A percentile compares a stretch with the other conserved stretches of the same genome.
Conservation (phyloP, 805 yeast genomes). For the Isabelozyma gotoi region DNA sequence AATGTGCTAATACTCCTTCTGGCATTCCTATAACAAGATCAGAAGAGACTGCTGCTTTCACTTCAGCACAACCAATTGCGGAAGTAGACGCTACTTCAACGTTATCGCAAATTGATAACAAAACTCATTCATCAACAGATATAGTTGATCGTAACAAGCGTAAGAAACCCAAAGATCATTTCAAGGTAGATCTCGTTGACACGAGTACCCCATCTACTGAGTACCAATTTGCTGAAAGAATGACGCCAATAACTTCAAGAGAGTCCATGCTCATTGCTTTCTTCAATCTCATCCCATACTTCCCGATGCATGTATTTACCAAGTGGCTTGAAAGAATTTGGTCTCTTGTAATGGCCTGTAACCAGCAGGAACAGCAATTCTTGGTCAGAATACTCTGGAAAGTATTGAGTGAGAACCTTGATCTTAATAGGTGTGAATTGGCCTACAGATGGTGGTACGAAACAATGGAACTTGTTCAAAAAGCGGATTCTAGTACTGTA, state of each 20-base stretch:
- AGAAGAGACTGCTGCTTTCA: constrained; percentile 12
- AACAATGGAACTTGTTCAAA: constrained; percentile 10
- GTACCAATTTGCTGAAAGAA: constrained; percentile 22
- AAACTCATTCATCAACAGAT: constrained; percentile 12
- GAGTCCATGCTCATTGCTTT: constrained; percentile 49
- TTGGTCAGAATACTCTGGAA: constrained; percentile 50
- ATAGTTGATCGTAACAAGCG: constrained; percentile 28
- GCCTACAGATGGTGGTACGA: constrained; percentile 68
- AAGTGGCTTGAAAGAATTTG: constrained; percentile 50
- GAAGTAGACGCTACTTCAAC: constrained; percentile 39
- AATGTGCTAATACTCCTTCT: constrained; percentile 36
- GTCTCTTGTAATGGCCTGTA: constrained; percentile 31
- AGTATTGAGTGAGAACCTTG: constrained; percentile 55
- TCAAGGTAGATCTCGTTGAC: constrained; percentile 13
- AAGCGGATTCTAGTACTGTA: too few relatives aligned
- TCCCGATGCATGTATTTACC: constrained; percentile 42
- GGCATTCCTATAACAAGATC: constrained; percentile 21
- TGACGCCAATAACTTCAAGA: constrained; percentile 40
- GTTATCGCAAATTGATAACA: constrained; percentile 24
- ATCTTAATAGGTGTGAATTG: constrained; percentile 52
- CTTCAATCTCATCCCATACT: constrained; percentile 52
- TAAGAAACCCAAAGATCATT: constrained; percentile 31
- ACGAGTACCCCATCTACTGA: constrained; percentile 6
- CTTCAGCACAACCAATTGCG: constrained; percentile 38
- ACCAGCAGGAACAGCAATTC: constrained; percentile 34